A percentile compares a stretch with the other conserved stretches of the same genome.
These are phyloP conservation scores for Gossypium trilobum DNA, from an alignment of 441 rosid species.

Conservation along the genomic window DNA sequence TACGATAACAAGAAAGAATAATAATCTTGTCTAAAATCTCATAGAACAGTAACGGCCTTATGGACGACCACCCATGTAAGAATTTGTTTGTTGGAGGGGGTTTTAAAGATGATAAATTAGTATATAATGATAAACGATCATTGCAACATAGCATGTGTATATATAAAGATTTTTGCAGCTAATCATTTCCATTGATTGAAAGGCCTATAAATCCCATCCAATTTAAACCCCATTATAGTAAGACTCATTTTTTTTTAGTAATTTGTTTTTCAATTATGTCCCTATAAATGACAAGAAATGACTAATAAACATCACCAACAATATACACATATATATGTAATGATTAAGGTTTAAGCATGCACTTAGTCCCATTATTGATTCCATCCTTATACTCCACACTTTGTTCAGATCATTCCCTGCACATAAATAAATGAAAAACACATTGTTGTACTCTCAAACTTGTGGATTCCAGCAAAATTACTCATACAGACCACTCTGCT, in stretches of 20 bases:
- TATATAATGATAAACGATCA: no score
- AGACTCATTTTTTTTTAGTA: not conserved
- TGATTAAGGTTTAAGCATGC: not conserved
- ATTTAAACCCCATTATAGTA: not conserved
- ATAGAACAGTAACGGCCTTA: not conserved
- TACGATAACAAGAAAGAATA: not conserved
- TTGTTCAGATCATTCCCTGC: not conserved
- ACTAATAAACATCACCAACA: not conserved
- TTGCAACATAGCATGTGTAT: no score
- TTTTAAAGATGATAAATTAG: not conserved
- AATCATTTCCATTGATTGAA: not conserved
- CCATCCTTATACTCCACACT: not conserved
- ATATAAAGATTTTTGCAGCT: not conserved
- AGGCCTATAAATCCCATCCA: not conserved
- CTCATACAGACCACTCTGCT: not conserved
- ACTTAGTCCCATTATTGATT: not conserved
- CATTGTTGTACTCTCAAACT: not conserved
- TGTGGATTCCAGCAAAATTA: not conserved
- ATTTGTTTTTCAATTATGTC: constrained; percentile 2
- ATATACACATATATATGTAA: not conserved
- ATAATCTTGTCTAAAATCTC: not conserved
- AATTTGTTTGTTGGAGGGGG: not conserved
- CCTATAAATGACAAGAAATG: not conserved
- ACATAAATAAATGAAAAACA: not conserved
- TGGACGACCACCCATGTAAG: not conserved